Percentiles rank a stretch among this genome's conserved stretches.
phyloP scores from a whole-genome alignment of 306 rosid genomes.

The Lathyrus oleraceus region DNA sequence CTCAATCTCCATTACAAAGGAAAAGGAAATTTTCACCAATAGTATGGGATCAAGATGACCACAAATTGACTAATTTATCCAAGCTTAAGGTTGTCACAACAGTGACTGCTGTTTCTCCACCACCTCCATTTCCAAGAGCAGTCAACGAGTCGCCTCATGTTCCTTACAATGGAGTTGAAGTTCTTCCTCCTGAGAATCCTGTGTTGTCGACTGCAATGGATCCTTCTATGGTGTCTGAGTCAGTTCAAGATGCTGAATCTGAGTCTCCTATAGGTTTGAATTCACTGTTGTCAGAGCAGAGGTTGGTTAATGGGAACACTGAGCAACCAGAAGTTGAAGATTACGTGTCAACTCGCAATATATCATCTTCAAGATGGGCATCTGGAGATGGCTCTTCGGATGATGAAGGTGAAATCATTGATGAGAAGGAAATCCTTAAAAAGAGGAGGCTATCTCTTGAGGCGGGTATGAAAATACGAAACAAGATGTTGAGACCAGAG shows the following conservation, averaged over 20 bases:
- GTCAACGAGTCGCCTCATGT: neutral
- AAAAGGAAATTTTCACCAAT: slow-evolving; percentile 88
- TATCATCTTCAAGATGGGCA: slow-evolving; percentile 98
- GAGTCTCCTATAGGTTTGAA: slow-evolving; percentile 35
- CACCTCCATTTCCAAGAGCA: slow-evolving; percentile 53
- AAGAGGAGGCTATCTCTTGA: slow-evolving; percentile 54
- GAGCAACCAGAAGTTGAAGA: slow-evolving; percentile 69
- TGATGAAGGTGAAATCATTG: slow-evolving; percentile 78
- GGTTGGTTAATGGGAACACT: slow-evolving; percentile 38
- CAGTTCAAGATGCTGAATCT: neutral
- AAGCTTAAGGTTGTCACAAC: slow-evolving; percentile 45
- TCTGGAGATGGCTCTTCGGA: slow-evolving; percentile 77
- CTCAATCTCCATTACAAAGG: slow-evolving; percentile 48
- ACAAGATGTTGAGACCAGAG: slow-evolving; percentile 62
- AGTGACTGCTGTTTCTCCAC: slow-evolving; percentile 48
- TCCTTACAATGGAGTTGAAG: slow-evolving; percentile 16
- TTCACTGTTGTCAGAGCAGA: slow-evolving; percentile 44
- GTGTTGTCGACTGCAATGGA: slow-evolving; percentile 34
- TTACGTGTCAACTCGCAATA: slow-evolving; percentile 63
- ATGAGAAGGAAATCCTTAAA: slow-evolving; percentile 55
- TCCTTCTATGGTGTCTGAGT: slow-evolving; percentile 4
- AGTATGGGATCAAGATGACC: slow-evolving; percentile 89
- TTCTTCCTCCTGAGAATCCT: slow-evolving; percentile 37
- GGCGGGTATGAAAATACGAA: slow-evolving; percentile 41
- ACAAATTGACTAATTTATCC: slow-evolving; percentile 42